Conservation (phyloP, 306 rosid species). For the Vigna radiata region DNA sequence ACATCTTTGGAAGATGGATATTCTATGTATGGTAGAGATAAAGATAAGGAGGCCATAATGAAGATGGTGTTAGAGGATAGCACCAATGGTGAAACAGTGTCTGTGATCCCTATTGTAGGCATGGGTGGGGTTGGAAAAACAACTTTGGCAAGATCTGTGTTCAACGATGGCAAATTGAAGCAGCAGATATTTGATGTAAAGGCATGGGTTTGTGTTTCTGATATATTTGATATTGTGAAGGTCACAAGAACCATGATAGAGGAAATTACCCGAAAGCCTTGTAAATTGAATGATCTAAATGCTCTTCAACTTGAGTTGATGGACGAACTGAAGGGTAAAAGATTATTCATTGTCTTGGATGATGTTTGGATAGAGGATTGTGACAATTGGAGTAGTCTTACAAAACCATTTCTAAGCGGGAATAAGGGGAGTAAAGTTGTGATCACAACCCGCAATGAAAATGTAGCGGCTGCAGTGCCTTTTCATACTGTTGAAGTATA, state of each 20-base stretch:
- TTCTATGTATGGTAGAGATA: not conserved
- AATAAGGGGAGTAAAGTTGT: not conserved
- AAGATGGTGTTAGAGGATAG: not conserved
- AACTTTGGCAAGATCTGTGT: not conserved
- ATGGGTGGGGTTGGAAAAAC: conserved; percentile 11
- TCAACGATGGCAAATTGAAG: not conserved
- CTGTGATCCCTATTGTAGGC: not conserved
- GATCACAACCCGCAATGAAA: not conserved
- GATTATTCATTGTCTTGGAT: no score
- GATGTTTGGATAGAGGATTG: no score
- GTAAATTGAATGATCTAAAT: not conserved
- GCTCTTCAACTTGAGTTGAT: not conserved
- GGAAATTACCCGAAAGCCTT: not conserved
- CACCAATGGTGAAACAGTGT: not conserved
- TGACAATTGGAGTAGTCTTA: no score
- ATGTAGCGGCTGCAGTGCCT: not conserved
- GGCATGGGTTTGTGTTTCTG: not conserved
- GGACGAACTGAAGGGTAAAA: not conserved
- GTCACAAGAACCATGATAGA: not conserved
- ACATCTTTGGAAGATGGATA: conserved; percentile 1
- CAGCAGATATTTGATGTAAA: not conserved
- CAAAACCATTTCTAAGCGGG: not conserved
- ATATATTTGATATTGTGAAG: not conserved
- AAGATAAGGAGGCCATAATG: not conserved
- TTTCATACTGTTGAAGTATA: not conserved